Percentiles rank a stretch among this genome's conserved stretches.
Evolutionary conservation across 139 green algal genomes (phyloP).

Genomic region (Coccomyxa sp.): DNA sequence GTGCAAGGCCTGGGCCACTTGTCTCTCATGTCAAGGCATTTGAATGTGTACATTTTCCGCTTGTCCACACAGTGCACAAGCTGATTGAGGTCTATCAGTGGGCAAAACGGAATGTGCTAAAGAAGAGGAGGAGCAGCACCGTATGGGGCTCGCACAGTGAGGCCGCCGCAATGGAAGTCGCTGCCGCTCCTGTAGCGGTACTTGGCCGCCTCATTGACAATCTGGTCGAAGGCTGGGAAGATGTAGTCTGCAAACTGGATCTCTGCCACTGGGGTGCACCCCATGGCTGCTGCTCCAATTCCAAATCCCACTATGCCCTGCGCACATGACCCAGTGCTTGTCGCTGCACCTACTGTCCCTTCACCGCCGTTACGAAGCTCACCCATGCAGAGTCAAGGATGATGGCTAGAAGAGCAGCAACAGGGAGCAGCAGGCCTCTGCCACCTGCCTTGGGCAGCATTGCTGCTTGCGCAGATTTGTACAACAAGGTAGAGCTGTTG

Average conservation of each 20-base stretch:
- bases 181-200: constrained; percentile 85
- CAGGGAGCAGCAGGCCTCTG: not conserved
- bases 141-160: constrained; percentile 87
- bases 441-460: not conserved
- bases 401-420: too few relatives aligned
- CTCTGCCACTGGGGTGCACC: constrained; percentile 75
- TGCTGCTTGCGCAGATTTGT: too few relatives aligned
- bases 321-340: not conserved
- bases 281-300: constrained; percentile 76
- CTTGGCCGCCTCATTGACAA: constrained; percentile 92
- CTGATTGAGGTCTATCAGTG: too few relatives aligned
- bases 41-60: too few relatives aligned
- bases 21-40: too few relatives aligned
- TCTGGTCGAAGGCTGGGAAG: constrained; percentile 91
- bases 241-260: constrained; percentile 96
- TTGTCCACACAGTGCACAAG: too few relatives aligned
- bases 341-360: too few relatives aligned
- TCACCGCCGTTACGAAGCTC: too few relatives aligned
- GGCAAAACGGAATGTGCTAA: too few relatives aligned
- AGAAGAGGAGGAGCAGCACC: too few relatives aligned
- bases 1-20: too few relatives aligned
- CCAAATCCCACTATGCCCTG: constrained; percentile 90
- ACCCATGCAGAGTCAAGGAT: not conserved
- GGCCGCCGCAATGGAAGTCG: constrained; percentile 74
- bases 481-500: too few relatives aligned